Conservation (phyloP, 2,329 filamentous ascomycete species). For the Penicillium psychrosexuale region DNA sequence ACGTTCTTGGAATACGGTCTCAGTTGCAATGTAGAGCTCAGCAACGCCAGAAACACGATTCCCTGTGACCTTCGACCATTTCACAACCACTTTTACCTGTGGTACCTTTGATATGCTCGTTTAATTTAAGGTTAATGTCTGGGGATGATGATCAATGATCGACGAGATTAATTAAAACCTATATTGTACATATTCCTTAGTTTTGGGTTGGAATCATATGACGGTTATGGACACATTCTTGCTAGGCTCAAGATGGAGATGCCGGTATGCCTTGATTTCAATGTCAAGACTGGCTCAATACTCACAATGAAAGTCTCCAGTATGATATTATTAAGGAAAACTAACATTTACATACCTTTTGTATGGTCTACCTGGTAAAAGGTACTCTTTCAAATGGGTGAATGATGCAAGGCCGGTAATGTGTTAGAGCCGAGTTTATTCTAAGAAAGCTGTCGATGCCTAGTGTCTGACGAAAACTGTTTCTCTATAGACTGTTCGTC, state of each 20-base stretch:
- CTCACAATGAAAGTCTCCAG: too few species aligned
- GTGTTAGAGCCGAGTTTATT: neutral
- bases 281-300: too few species aligned
- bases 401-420: too few species aligned
- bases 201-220: neutral
- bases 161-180: neutral
- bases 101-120: neutral
- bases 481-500: neutral
- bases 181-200: neutral
- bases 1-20: too few species aligned
- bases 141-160: constrained; percentile 3
- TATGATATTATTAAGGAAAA: too few species aligned
- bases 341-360: too few species aligned
- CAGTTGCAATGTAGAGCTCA: too few species aligned
- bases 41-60: too few species aligned
- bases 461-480: neutral
- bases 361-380: too few species aligned
- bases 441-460: neutral
- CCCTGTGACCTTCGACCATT: too few species aligned
- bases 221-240: neutral
- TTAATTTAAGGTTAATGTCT: neutral
- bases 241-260: constrained; percentile 1
- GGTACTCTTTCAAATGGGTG: too few species aligned
- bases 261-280: neutral
- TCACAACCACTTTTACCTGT: too few species aligned